These are phyloP conservation scores for Kwoniella heveanensis DNA, from an alignment of 768 basidiomycete genomes.

Conservation along the genomic window DNA sequence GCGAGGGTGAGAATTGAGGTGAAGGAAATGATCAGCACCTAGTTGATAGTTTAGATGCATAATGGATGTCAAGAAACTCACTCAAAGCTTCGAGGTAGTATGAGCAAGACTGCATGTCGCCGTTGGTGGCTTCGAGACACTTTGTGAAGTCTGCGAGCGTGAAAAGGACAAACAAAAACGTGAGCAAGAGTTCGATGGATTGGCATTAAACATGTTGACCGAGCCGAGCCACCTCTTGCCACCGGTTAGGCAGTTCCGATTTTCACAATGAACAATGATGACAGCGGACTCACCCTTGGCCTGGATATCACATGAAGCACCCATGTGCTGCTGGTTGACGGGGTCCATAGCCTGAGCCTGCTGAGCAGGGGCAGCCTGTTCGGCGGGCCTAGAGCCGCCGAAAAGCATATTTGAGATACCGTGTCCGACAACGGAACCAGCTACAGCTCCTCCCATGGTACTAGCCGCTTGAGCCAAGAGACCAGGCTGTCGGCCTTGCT, in stretches of 20 bases:
- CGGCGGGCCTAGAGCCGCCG: conserved; percentile 42
- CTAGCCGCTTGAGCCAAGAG: conserved; percentile 53
- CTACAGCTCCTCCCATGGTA: conserved; percentile 55
- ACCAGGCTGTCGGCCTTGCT: conserved; percentile 49
- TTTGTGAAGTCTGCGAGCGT: conserved; percentile 55
- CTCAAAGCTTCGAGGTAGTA: conserved; percentile 56
- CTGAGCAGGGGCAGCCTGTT: conserved; percentile 44
- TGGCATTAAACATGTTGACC: too few species aligned
- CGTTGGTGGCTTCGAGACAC: conserved; percentile 55
- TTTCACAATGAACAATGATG: neutral
- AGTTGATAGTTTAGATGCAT: too few species aligned
- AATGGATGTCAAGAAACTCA: too few species aligned
- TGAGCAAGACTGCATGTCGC: conserved; percentile 51
- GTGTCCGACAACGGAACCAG: conserved; percentile 56
- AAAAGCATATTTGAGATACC: conserved; percentile 56
- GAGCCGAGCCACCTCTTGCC: too few species aligned
- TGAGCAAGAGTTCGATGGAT: too few species aligned
- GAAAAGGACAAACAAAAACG: too few species aligned
- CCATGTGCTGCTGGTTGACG: conserved; percentile 25
- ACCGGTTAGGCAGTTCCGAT: neutral
- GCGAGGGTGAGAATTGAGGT: too few species aligned
- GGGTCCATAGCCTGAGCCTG: conserved; percentile 34
- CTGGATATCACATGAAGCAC: conserved; percentile 49
- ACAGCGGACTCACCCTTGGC: conserved; percentile 53
- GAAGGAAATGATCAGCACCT: too few species aligned